Evolutionary conservation across 2,329 filamentous ascomycete species (phyloP).

Genomic region (Allantophomopsis lycopodina): DNA sequence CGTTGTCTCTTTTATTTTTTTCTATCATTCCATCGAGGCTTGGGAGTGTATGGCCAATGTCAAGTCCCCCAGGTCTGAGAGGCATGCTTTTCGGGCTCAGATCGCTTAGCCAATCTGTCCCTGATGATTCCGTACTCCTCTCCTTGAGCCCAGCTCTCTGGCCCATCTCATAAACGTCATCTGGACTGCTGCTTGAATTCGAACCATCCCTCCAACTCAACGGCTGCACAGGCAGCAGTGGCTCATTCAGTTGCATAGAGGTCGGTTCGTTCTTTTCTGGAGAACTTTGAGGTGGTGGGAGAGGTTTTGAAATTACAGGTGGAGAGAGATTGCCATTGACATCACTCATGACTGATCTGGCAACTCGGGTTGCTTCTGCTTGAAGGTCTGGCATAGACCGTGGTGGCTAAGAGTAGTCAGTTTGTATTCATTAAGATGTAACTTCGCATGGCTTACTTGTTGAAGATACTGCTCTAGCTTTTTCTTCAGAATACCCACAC

Average conservation of each 20-base stretch:
- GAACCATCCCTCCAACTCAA: background rate
- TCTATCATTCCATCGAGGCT: too few relatives aligned
- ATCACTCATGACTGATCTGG: slow-evolving; percentile 8
- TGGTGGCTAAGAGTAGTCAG: slow-evolving; percentile 4
- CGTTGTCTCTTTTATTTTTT: too few relatives aligned
- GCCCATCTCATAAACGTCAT: background rate
- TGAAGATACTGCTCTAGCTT: slow-evolving; percentile 60
- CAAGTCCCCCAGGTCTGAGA: background rate
- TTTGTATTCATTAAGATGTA: background rate
- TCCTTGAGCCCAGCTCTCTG: background rate
- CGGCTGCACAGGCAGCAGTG: background rate
- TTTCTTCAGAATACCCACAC: slow-evolving; percentile 71
- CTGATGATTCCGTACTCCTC: background rate
- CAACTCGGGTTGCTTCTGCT: slow-evolving; percentile 10
- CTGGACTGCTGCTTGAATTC: background rate
- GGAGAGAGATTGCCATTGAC: slow-evolving; percentile 4
- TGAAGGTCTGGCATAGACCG: slow-evolving; percentile 11
- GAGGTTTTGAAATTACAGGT: slow-evolving; percentile 3
- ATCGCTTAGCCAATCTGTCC: background rate
- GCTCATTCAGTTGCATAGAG: background rate
- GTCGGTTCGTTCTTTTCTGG: background rate
- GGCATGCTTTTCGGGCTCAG: background rate
- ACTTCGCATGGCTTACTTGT: slow-evolving; percentile 9
- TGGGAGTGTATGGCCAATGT: background rate
- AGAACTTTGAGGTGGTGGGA: background rate